Evolutionary conservation across 208 protist genomes (phyloP), one percentile per base, ranked within the genome.

Genomic region (Crithidia bombi): DNA sequence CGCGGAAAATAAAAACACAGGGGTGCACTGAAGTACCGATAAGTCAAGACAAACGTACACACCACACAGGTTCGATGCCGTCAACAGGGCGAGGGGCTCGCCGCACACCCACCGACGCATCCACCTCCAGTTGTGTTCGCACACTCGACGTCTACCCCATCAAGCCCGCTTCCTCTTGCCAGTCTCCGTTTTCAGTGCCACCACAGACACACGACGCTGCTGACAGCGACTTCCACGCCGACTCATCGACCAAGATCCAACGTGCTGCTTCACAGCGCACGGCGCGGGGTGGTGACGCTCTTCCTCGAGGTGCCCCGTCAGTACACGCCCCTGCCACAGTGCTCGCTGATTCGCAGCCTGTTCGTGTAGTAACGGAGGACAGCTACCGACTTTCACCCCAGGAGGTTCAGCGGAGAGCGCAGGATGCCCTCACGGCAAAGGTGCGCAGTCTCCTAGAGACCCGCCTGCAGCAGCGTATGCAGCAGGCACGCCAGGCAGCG

Each of bases 121-220:
- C 70, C 5, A 38, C 50, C 1, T 33, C 63, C 15, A 35, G 38
- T 46, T 65, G 21, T 25, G 56, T 76, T 25, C 70, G 70, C 63
- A 76, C 70, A 12, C 70, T 76, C 26, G 70, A 76, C 50, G 62
- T 70, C 25, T 76, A 76, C 32, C 63, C 70, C 9, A 50, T 76
- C 51, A 50, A 44, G 7, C 44, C 54, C n/a, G 14, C 26, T 3
- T 44, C 55, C 2, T 11, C 55, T 5, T n/a, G 36, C 0, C 32
- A 19, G 9, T 46, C 36, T 12, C 11, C 50, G 23, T 21, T 21
- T 19, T 10, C 44, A 21, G 5, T 19, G 43, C 4, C 43, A 47
- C 43, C 43, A 19, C 43, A 47, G 10, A 41, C 36, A 41, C 9
- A 6, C 36, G 36, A 41, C 36, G 12, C 36, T 25, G 23, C 1